These are phyloP conservation scores for Brassica cretica DNA, from an alignment of 345 rosid genomes.

Conservation along the genomic window DNA sequence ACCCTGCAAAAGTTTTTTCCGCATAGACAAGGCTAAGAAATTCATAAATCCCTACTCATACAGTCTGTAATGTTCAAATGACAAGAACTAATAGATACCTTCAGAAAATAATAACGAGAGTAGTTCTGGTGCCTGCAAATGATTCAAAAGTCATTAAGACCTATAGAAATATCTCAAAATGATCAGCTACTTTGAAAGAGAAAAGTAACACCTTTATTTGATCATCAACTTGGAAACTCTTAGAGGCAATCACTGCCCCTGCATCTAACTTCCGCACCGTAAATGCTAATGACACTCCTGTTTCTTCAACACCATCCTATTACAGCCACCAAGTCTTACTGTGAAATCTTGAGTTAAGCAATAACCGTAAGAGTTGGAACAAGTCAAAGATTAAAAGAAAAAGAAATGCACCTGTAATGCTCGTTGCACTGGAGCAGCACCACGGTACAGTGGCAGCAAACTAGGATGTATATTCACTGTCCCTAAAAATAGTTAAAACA, in stretches of 20 bases:
- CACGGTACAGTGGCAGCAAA: conserved; percentile 81
- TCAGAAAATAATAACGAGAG: too few relatives aligned
- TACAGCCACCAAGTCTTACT: conserved; percentile 33
- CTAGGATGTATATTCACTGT: conserved; percentile 96
- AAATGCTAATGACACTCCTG: conserved; percentile 93
- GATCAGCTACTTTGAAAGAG: not conserved
- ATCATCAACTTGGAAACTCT: conserved; percentile 64
- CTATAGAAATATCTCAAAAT: not conserved
- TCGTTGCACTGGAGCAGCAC: conserved; percentile 98
- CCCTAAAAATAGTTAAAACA: conserved; percentile 46
- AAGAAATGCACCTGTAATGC: conserved; percentile 60
- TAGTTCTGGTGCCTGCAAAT: too few relatives aligned
- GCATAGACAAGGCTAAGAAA: not conserved
- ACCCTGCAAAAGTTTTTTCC: too few relatives aligned
- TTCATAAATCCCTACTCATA: not conserved
- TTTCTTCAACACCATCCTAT: conserved; percentile 86
- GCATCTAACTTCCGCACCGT: conserved; percentile 84
- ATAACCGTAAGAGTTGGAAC: not conserved
- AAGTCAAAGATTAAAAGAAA: not conserved
- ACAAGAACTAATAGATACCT: not conserved
- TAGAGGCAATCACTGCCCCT: conserved; percentile 80
- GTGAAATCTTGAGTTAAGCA: conserved; percentile 8
- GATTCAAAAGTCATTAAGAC: conserved; percentile 2
- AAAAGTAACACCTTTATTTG: conserved; percentile 63
- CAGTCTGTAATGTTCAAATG: not conserved